phyloP scores from a whole-genome alignment of 106 monocot genomes.

The Alisma plantagoaquatica region DNA sequence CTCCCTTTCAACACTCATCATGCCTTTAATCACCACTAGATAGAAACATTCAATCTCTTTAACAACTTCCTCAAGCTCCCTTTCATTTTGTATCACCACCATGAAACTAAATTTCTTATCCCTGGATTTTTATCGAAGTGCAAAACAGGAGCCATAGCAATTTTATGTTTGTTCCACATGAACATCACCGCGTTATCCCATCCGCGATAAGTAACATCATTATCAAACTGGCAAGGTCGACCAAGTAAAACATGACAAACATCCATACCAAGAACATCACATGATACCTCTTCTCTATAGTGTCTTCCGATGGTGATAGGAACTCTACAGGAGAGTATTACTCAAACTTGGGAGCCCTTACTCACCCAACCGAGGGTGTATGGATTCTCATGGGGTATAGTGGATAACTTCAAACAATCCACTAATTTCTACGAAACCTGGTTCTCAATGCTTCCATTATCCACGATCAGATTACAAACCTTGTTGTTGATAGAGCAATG shows the following conservation, averaged over 20 bases:
- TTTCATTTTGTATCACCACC: too few species aligned
- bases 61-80: too few species aligned
- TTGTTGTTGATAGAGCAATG: background rate
- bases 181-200: background rate
- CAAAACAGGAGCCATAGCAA: background rate
- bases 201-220: too few species aligned
- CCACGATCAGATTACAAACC: background rate
- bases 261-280: background rate
- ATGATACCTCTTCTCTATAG: background rate
- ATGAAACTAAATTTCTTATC: too few species aligned
- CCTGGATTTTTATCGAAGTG: too few species aligned
- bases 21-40: too few species aligned
- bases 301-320: background rate
- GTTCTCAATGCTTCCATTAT: background rate
- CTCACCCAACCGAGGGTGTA: background rate
- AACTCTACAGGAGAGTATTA: background rate
- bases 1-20: too few species aligned
- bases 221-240: too few species aligned
- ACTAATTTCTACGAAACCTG: background rate
- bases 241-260: slow-evolving; percentile 1
- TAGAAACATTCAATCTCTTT: background rate
- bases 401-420: background rate
- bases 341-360: background rate
- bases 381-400: background rate
- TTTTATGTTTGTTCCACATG: background rate